Evolutionary conservation across 352 stramenopile species (phyloP).

Genomic region (Phytophthora pinifolia): DNA sequence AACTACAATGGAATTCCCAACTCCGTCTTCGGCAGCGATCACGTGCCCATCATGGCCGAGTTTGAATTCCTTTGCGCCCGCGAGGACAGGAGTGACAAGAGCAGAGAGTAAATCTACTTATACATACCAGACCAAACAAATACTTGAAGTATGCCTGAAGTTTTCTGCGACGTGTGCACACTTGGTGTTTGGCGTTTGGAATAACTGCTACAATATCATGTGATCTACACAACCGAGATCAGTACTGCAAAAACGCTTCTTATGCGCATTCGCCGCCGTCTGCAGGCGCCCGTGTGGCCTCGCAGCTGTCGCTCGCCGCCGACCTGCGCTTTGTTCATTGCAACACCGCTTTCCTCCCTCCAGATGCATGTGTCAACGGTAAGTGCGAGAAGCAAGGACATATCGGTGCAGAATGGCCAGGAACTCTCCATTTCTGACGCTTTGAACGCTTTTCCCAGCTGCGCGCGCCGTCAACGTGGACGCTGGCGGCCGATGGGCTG

Average conservation of each 20-base stretch:
- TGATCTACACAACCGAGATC: neutral
- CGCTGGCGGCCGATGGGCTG: constrained; percentile 68
- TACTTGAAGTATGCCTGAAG: too few relatives aligned
- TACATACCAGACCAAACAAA: too few relatives aligned
- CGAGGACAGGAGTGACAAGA: constrained; percentile 27
- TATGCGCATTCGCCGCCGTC: constrained; percentile 16
- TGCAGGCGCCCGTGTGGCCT: constrained; percentile 21
- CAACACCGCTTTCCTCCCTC: neutral
- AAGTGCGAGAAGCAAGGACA: constrained; percentile 1
- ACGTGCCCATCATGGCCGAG: constrained; percentile 86
- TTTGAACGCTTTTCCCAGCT: constrained; percentile 7
- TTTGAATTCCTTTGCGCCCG: constrained; percentile 68
- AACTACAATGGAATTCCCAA: constrained; percentile 91
- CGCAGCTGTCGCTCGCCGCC: neutral
- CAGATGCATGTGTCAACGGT: constrained; percentile 4
- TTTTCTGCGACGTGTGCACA: too few relatives aligned
- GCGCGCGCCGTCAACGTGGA: constrained; percentile 65
- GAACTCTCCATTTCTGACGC: constrained; percentile 7
- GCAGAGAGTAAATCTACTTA: constrained; percentile 25
- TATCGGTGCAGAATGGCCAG: neutral
- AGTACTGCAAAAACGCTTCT: neutral
- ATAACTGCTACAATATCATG: neutral
- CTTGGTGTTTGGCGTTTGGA: neutral
- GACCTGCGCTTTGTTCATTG: neutral
- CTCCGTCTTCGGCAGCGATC: constrained; percentile 81